phyloP scores from a whole-genome alignment of 1,284 basidiomycete species.

The Gymnopus androsaceus region DNA sequence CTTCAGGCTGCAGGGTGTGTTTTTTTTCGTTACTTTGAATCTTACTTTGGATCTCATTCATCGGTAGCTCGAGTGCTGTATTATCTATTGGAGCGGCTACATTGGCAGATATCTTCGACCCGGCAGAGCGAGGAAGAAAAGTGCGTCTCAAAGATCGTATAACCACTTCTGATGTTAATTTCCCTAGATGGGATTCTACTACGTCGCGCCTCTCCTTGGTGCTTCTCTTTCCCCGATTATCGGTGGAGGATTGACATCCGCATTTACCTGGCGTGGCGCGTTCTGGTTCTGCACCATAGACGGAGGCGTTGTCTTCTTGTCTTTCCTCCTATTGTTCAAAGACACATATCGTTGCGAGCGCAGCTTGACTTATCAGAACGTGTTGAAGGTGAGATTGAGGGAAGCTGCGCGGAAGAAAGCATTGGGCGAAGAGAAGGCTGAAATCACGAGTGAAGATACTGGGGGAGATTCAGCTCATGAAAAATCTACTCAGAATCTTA shows the following conservation, averaged over 20 bases:
- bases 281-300: slow-evolving; percentile 82
- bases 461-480: too few relatives aligned
- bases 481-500: too few relatives aligned
- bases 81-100: slow-evolving; percentile 81
- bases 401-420: slow-evolving; percentile 21
- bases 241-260: slow-evolving; percentile 69
- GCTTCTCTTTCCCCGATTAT: slow-evolving; percentile 71
- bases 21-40: not conserved
- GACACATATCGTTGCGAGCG: slow-evolving; percentile 85
- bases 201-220: slow-evolving; percentile 62
- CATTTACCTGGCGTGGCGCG: slow-evolving; percentile 74
- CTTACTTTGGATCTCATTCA: not conserved
- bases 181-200: slow-evolving; percentile 71
- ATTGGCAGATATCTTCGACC: slow-evolving; percentile 81
- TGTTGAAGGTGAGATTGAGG: slow-evolving; percentile 40
- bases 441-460: too few relatives aligned
- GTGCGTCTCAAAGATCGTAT: slow-evolving; percentile 27
- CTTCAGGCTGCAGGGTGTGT: slow-evolving; percentile 65
- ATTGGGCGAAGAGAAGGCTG: slow-evolving; percentile 11
- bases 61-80: slow-evolving; percentile 69
- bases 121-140: slow-evolving; percentile 75
- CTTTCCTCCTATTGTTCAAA: slow-evolving; percentile 71
- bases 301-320: slow-evolving; percentile 53
- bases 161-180: not conserved
- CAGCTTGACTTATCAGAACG: slow-evolving; percentile 73